Conservation (phyloP, 2,329 filamentous ascomycete genomes). For the Fusarium pseudograminearum region DNA sequence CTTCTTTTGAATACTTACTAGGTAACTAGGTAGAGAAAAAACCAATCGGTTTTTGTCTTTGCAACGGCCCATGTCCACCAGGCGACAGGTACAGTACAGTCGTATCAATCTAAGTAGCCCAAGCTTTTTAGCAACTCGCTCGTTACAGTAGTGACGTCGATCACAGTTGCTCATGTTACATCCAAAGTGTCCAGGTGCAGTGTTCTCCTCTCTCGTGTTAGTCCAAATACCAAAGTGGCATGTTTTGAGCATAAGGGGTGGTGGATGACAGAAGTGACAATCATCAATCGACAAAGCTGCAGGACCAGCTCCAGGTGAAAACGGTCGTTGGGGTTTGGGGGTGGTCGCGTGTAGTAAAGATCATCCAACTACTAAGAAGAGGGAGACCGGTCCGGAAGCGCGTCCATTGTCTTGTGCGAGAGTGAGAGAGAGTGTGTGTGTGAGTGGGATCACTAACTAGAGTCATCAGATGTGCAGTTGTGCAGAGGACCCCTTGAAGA, state of each 20-base stretch:
- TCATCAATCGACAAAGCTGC: slow-evolving; percentile 11
- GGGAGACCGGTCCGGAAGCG: slow-evolving; percentile 30
- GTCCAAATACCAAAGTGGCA: slow-evolving; percentile 29
- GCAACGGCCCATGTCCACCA: neutral
- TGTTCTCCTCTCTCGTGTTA: slow-evolving; percentile 18
- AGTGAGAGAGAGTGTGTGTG: neutral
- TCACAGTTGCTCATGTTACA: slow-evolving; percentile 19
- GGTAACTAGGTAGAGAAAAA: too few species aligned
- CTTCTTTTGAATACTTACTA: neutral
- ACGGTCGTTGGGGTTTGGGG: slow-evolving; percentile 36
- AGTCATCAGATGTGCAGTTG: slow-evolving; percentile 22
- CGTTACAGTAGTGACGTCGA: slow-evolving; percentile 20
- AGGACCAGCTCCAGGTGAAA: slow-evolving; percentile 39
- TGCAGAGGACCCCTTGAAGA: slow-evolving; percentile 32
- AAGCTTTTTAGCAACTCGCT: slow-evolving; percentile 14
- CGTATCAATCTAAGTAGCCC: neutral
- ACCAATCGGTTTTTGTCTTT: neutral
- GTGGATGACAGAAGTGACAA: slow-evolving; percentile 10
- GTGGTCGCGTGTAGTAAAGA: slow-evolving; percentile 45
- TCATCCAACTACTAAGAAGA: slow-evolving; percentile 33
- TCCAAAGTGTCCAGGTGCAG: slow-evolving; percentile 12
- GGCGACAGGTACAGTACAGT: neutral
- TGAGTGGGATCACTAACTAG: neutral
- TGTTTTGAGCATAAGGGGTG: slow-evolving; percentile 13
- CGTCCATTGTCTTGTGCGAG: neutral